These are phyloP conservation scores for Thermomucor indicae-seudaticae DNA, from an alignment of 371 early-diverging fungal species.

Conservation along the genomic window DNA sequence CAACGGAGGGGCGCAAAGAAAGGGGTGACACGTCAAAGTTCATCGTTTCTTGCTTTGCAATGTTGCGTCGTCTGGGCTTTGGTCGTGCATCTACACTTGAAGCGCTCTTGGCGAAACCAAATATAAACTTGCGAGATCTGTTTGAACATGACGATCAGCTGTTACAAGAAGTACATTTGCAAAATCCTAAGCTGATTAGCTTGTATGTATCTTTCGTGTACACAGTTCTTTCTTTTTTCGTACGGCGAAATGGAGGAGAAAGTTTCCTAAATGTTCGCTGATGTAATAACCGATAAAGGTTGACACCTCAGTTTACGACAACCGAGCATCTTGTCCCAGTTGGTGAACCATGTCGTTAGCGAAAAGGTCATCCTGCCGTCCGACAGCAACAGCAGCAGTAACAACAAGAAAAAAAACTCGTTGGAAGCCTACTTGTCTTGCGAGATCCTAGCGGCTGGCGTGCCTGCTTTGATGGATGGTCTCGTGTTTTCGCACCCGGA, in stretches of 20 bases:
- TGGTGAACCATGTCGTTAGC: conserved; percentile 14
- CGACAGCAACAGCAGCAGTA: background rate
- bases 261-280: background rate
- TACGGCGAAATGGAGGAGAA: no score
- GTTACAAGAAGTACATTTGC: conserved; percentile 18
- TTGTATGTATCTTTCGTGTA: conserved; percentile 9
- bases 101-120: conserved; percentile 8
- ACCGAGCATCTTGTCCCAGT: conserved; percentile 16
- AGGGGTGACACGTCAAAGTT: no score
- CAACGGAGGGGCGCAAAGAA: background rate
- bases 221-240: background rate
- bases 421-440: conserved; percentile 6
- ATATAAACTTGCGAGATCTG: conserved; percentile 12
- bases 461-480: conserved; percentile 21
- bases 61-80: conserved; percentile 17
- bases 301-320: conserved; percentile 7
- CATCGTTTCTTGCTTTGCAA: conserved; percentile 1
- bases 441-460: conserved; percentile 16
- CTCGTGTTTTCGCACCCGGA: conserved; percentile 17
- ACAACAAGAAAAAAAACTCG: background rate
- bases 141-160: conserved; percentile 12
- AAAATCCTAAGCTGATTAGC: conserved; percentile 15
- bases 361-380: background rate
- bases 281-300: background rate
- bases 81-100: conserved; percentile 10